These are phyloP conservation scores for Astragalus glycyphyllos DNA, from an alignment of 306 rosid species.

Conservation along the genomic window DNA sequence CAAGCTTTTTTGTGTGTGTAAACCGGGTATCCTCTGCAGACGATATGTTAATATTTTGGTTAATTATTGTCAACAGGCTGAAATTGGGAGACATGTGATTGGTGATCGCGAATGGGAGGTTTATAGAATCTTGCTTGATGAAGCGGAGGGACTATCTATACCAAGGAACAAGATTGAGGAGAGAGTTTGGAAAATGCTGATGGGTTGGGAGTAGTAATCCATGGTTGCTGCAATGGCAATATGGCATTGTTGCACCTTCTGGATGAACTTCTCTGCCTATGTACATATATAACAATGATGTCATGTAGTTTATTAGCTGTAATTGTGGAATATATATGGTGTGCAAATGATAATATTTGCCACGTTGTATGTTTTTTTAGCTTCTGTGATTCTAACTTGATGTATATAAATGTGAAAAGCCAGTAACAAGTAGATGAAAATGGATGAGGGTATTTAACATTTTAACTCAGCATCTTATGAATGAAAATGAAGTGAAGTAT, in stretches of 20 bases:
- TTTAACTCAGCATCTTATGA: no score
- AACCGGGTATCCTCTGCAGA: no score
- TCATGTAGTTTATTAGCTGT: constrained; percentile 40
- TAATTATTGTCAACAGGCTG: constrained; percentile 57
- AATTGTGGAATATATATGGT: constrained; percentile 39
- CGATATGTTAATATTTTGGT: no score
- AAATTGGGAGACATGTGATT: constrained; percentile 74
- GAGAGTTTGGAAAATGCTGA: constrained; percentile 86
- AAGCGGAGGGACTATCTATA: constrained; percentile 64
- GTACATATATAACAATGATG: constrained; percentile 52
- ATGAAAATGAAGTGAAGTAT: constrained; percentile 39
- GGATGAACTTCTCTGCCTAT: constrained; percentile 23
- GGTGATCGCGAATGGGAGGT: constrained; percentile 93
- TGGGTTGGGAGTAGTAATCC: constrained; percentile 90
- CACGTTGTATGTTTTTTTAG: constrained; percentile 36
- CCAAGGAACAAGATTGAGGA: constrained; percentile 71
- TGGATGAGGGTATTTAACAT: no score
- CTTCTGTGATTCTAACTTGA: constrained; percentile 42
- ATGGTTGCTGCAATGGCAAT: constrained; percentile 12
- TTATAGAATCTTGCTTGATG: constrained; percentile 88
- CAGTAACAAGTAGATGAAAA: constrained; percentile 29
- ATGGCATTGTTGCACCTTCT: constrained; percentile 20
- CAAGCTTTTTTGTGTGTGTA: background rate
- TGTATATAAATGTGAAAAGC: constrained; percentile 49
- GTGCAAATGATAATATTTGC: constrained; percentile 27